Evolutionary conservation across 148 eudicot genomes (phyloP).

Genomic region (Polygonum maritimum): DNA sequence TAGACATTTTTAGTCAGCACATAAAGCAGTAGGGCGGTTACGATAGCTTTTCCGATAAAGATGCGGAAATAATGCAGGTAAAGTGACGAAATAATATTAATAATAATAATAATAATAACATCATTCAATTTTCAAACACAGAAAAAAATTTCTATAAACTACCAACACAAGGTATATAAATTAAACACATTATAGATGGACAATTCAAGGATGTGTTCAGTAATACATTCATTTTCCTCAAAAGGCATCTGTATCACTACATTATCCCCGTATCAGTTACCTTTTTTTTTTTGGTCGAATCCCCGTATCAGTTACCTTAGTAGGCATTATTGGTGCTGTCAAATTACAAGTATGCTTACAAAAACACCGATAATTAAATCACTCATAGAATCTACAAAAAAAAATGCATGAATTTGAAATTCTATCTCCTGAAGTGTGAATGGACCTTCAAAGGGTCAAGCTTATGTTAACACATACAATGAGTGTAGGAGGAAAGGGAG

Average conservation of each 20-base stretch:
- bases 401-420: not conserved
- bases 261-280: not conserved
- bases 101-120: not conserved
- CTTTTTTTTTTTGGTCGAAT: no score
- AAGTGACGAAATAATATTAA: not conserved
- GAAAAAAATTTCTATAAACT: not conserved
- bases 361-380: not conserved
- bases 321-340: not conserved
- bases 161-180: not conserved
- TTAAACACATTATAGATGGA: not conserved
- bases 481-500: not conserved
- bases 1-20: not conserved
- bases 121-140: not conserved
- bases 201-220: not conserved
- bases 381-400: not conserved
- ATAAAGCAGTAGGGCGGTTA: not conserved
- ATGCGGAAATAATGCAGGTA: not conserved
- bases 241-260: not conserved
- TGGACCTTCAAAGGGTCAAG: not conserved
- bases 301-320: no score
- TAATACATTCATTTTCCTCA: not conserved
- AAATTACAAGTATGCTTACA: not conserved
- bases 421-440: not conserved
- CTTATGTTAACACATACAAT: not conserved
- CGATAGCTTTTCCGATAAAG: not conserved